Conservation (phyloP, 2,329 filamentous ascomycete genomes). For the Fusarium nurragi region DNA sequence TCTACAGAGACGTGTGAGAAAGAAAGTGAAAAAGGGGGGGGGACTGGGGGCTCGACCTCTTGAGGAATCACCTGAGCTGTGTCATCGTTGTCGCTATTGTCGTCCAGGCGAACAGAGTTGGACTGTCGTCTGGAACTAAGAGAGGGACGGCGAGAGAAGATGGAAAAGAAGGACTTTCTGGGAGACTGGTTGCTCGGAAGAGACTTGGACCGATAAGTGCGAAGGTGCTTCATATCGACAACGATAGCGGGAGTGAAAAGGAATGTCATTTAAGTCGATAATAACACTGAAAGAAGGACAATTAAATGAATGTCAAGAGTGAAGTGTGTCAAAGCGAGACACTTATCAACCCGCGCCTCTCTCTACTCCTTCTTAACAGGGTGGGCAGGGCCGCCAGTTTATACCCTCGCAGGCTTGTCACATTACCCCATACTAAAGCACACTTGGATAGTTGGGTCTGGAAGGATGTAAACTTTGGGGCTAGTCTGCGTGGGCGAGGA, state of each 20-base stretch:
- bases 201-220: conserved; percentile 29
- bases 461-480: conserved; percentile 27
- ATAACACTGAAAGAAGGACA: background rate
- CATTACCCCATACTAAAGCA: background rate
- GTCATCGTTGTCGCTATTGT: conserved; percentile 24
- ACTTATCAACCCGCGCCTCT: conserved; percentile 4
- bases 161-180: conserved; percentile 28
- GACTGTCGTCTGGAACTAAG: conserved; percentile 11
- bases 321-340: conserved; percentile 27
- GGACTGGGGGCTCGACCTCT: conserved; percentile 8
- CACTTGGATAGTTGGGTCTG: background rate
- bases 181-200: conserved; percentile 8
- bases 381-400: conserved; percentile 19
- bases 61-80: conserved; percentile 4
- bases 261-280: background rate
- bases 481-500: conserved; percentile 8
- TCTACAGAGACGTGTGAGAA: conserved; percentile 5
- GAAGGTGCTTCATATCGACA: conserved; percentile 24
- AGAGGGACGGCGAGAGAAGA: conserved; percentile 26
- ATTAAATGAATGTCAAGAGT: background rate
- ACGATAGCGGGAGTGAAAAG: background rate
- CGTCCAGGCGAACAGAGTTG: conserved; percentile 21
- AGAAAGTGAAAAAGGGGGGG: background rate
- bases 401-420: conserved; percentile 12
- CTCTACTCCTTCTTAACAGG: background rate